Percentiles rank a stretch among this genome's conserved stretches.
Conservation (phyloP, 1,284 basidiomycete genomes). For the Meripilus lineatus region DNA sequence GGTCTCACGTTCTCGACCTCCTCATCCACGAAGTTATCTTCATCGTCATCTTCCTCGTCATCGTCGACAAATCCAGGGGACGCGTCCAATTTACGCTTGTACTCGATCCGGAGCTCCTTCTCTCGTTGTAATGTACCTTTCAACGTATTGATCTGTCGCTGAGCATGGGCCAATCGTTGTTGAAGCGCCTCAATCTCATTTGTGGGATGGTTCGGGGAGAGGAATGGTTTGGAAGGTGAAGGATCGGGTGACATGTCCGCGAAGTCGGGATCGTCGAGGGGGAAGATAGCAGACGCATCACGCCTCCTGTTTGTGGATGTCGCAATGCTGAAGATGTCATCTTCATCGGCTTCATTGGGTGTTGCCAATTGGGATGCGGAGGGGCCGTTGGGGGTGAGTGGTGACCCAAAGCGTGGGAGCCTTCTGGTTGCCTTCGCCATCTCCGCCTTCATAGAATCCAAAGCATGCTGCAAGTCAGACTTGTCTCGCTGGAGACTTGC, state of each 20-base stretch:
- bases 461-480: conserved; percentile 79
- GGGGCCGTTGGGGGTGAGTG: conserved; percentile 57
- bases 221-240: conserved; percentile 55
- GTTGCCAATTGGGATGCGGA: conserved; percentile 49
- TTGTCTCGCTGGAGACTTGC: conserved; percentile 90
- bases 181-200: conserved; percentile 79
- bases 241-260: conserved; percentile 56
- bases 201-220: conserved; percentile 65
- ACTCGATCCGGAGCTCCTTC: conserved; percentile 72
- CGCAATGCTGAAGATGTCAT: conserved; percentile 63
- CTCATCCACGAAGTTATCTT: conserved; percentile 39
- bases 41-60: conserved; percentile 46
- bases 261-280: conserved; percentile 44
- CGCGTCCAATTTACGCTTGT: conserved; percentile 46
- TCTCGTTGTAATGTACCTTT: conserved; percentile 74
- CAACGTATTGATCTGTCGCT: conserved; percentile 75
- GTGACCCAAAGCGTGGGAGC: conserved; percentile 62
- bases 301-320: conserved; percentile 61
- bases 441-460: conserved; percentile 74
- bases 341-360: conserved; percentile 55
- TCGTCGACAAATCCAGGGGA: conserved; percentile 26
- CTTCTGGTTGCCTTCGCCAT: conserved; percentile 54
- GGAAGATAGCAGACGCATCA: conserved; percentile 54
- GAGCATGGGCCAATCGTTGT: conserved; percentile 76
- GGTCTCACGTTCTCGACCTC: conserved; percentile 33